These are phyloP conservation scores for Saccharomyces kudriavzevii DNA, from an alignment of 805 yeast species.

Conservation along the genomic window DNA sequence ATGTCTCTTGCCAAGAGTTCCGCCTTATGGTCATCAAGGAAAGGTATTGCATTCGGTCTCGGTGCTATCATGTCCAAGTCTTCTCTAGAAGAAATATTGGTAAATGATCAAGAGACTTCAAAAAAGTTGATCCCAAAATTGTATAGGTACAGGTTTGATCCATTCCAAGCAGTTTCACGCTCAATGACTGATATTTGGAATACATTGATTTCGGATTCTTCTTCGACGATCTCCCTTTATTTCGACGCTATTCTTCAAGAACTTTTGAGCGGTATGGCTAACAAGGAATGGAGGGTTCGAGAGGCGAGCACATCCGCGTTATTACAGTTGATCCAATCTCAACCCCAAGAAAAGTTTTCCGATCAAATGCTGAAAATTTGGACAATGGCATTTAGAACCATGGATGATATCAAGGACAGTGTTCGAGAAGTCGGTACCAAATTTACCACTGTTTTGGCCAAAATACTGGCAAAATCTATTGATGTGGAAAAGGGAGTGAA, in stretches of 20 bases:
- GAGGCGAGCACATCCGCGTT: constrained; percentile 77
- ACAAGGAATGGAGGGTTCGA: constrained; percentile 86
- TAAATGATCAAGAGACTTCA: constrained; percentile 47
- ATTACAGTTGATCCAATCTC: constrained; percentile 58
- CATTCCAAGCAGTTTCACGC: constrained; percentile 60
- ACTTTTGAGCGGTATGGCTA: constrained; percentile 59
- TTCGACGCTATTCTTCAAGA: constrained; percentile 57
- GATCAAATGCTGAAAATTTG: constrained; percentile 58
- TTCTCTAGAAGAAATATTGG: constrained; percentile 54
- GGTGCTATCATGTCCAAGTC: constrained; percentile 78
- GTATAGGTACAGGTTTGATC: constrained; percentile 80
- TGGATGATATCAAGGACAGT: constrained; percentile 93
- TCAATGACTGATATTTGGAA: constrained; percentile 90
- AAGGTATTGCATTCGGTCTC: constrained; percentile 89
- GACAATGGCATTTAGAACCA: constrained; percentile 77
- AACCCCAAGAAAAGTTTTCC: constrained; percentile 44
- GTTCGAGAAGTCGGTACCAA: constrained; percentile 74
- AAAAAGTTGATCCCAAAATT: constrained; percentile 68
- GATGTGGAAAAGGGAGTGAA: constrained; percentile 37
- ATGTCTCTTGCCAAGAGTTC: constrained; percentile 87
- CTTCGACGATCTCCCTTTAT: constrained; percentile 44
- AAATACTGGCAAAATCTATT: constrained; percentile 50
- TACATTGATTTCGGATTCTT: constrained; percentile 49
- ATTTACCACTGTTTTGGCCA: constrained; percentile 59
- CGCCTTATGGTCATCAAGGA: constrained; percentile 83